A percentile compares a stretch with the other conserved stretches of the same genome.
Conservation (phyloP, 805 yeast species). For the Priceomyces castillae region DNA sequence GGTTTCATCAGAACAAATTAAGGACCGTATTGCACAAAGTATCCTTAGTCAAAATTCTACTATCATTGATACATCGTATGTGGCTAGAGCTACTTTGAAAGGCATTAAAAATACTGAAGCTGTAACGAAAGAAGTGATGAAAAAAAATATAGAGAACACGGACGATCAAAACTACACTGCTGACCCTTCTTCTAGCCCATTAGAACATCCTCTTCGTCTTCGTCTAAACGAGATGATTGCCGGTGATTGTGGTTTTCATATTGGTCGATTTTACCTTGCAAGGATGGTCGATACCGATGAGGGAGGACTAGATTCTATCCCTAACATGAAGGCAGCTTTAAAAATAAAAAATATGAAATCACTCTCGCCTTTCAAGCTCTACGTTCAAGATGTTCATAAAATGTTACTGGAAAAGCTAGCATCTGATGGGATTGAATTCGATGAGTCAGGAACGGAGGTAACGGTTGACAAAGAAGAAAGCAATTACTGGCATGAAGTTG, state of each 20-base stretch:
- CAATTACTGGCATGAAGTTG: conserved; percentile 36
- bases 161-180: conserved; percentile 11
- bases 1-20: conserved; percentile 29
- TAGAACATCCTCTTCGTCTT: conserved; percentile 29
- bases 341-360: conserved; percentile 6
- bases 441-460: conserved; percentile 29
- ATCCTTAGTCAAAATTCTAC: conserved; percentile 34
- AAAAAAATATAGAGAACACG: conserved; percentile 27
- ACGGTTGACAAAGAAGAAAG: conserved; percentile 4
- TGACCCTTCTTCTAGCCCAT: conserved; percentile 41
- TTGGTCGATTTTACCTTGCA: conserved; percentile 40
- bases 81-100: conserved; percentile 30
- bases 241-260: conserved; percentile 39
- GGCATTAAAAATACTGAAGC: conserved; percentile 34
- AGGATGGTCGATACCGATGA: conserved; percentile 32
- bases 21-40: conserved; percentile 20
- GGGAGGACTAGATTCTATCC: conserved; percentile 37
- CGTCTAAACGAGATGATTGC: conserved; percentile 34
- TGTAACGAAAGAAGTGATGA: conserved; percentile 30
- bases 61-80: conserved; percentile 38
- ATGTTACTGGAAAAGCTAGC: conserved; percentile 27
- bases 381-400: conserved; percentile 40
- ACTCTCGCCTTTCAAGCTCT: conserved; percentile 32
- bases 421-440: conserved; percentile 34
- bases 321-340: conserved; percentile 29